Evolutionary conservation across 1,284 basidiomycete genomes (phyloP).

Genomic region (Trichosporon sp.): DNA sequence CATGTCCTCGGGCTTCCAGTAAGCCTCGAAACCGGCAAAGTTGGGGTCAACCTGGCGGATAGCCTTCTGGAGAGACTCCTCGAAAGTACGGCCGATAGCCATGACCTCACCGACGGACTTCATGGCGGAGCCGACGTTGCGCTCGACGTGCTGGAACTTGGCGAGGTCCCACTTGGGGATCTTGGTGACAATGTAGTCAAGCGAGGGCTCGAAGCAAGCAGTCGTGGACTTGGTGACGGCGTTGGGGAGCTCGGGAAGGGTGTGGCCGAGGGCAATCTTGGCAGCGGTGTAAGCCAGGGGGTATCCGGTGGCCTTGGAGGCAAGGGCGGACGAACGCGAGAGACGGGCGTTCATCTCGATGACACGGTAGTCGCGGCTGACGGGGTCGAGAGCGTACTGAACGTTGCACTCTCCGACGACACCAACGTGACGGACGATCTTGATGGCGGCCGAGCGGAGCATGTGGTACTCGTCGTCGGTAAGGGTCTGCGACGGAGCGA

Average conservation of each 20-base stretch:
- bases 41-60: slow-evolving; percentile 94
- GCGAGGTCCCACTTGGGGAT: slow-evolving; percentile 99
- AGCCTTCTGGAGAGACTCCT: slow-evolving; percentile 98
- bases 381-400: slow-evolving; percentile 95
- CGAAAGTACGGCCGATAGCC: slow-evolving; percentile 98
- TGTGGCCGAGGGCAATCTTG: slow-evolving; percentile 98
- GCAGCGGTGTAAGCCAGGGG: slow-evolving; percentile 98
- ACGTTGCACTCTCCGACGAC: slow-evolving; percentile 92
- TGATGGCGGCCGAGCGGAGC: slow-evolving; percentile 94
- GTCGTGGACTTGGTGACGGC: slow-evolving; percentile 99
- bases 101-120: slow-evolving; percentile 99
- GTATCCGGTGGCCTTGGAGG: slow-evolving; percentile 98
- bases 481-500: slow-evolving; percentile 95
- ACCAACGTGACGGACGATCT: slow-evolving; percentile 94
- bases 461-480: slow-evolving; percentile 99
- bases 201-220: slow-evolving; percentile 98
- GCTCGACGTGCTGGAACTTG: slow-evolving; percentile 94
- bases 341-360: slow-evolving; percentile 94
- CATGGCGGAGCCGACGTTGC: slow-evolving; percentile 95
- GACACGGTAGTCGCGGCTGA: slow-evolving; percentile 89
- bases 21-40: slow-evolving; percentile 58
- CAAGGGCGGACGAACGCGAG: slow-evolving; percentile 73
- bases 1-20: slow-evolving; percentile 70
- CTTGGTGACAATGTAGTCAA: slow-evolving; percentile 99
- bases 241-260: slow-evolving; percentile 95